Evolutionary conservation across 768 basidiomycete species (phyloP), one percentile per base, ranked within the genome.

Genomic region (Stropharia rugosoannulata): DNA sequence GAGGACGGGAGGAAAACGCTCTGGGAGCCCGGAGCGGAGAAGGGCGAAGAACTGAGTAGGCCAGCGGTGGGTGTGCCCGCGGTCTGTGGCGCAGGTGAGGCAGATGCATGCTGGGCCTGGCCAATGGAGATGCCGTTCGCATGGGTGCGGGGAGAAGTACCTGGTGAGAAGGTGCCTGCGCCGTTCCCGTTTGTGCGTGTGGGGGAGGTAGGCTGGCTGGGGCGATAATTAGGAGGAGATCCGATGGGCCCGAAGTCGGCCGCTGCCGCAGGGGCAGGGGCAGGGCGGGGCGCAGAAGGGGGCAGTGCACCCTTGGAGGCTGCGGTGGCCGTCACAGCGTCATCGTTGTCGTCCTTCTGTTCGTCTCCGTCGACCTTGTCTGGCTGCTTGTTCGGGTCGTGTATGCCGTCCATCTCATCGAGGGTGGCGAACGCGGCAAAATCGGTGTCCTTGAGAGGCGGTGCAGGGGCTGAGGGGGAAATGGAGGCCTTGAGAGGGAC

Each of bases 231-330:
- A 1, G 92, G 87, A 8, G 90, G 89, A 3, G 90, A 90, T 2
- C 92, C 92, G 57, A 93, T 91, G 13, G 92, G 90, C 8, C 91
- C 91, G 62, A 90, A 86, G 66, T 90, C 89, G 45, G 75, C 67
- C 50, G 74, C 66, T 49, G 74, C 67, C 35, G 76, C 59, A 44
- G 66, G 64, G 12, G 74, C 70, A 7, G 71, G 67, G 43, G 79
- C 71, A 25, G 78, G 73, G 37, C 83, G 84, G 11, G 83, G 83
- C 0, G 80, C 80, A 32, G 79, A 84, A 27, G 81, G 72, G 0
- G 86, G 85, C 29, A 86, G 76, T 1, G 81, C 76, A 11, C 74
- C 73, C 2, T 82, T 80, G 0, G 80, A 73, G 1, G 73, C 66
- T 16, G 73, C 39, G 15, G 52, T 55, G 52, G 57, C 49, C 64